A percentile compares a stretch with the other conserved stretches of the same genome.
Evolutionary conservation across 2,329 filamentous ascomycete species (phyloP).

Genomic region (Aureobasidium sp.): DNA sequence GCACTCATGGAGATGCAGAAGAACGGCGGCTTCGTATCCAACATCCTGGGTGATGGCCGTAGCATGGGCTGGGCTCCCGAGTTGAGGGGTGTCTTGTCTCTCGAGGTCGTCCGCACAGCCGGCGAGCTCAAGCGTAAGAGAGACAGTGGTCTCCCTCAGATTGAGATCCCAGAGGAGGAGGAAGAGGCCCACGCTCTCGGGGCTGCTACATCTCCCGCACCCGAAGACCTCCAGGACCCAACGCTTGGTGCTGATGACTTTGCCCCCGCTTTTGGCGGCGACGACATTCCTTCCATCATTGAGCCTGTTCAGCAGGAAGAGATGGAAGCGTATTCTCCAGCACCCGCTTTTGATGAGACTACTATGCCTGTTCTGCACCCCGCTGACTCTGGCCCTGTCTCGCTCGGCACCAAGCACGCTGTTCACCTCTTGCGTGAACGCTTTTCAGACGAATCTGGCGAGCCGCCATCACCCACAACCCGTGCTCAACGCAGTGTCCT

Average conservation of each 20-base stretch:
- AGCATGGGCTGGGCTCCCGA: constrained; percentile 82
- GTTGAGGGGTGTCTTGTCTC: constrained; percentile 80
- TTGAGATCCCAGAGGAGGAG: constrained; percentile 57
- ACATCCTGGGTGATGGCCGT: constrained; percentile 72
- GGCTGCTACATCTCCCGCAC: constrained; percentile 18
- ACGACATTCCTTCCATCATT: constrained; percentile 22
- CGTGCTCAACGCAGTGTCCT: constrained; percentile 68
- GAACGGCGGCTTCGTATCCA: constrained; percentile 80
- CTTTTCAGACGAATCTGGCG: constrained; percentile 56
- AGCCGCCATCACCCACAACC: constrained; percentile 56
- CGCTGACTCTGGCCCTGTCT: constrained; percentile 76
- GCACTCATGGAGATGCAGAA: constrained; percentile 88
- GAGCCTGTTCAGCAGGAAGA: constrained; percentile 31
- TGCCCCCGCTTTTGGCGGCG: constrained; percentile 16
- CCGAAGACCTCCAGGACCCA: constrained; percentile 19
- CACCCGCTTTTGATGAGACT: constrained; percentile 67
- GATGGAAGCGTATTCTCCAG: constrained; percentile 22
- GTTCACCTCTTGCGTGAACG: constrained; percentile 88
- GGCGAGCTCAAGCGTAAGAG: constrained; percentile 89
- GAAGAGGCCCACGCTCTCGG: constrained; percentile 42
- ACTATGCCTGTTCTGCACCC: constrained; percentile 68
- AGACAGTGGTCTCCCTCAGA: constrained; percentile 74
- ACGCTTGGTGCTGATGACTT: constrained; percentile 27
- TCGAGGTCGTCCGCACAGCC: constrained; percentile 67
- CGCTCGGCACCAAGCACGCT: constrained; percentile 85